These are phyloP conservation scores for Rosellinia necatrix DNA, from an alignment of 2,329 filamentous ascomycete species.

Conservation along the genomic window DNA sequence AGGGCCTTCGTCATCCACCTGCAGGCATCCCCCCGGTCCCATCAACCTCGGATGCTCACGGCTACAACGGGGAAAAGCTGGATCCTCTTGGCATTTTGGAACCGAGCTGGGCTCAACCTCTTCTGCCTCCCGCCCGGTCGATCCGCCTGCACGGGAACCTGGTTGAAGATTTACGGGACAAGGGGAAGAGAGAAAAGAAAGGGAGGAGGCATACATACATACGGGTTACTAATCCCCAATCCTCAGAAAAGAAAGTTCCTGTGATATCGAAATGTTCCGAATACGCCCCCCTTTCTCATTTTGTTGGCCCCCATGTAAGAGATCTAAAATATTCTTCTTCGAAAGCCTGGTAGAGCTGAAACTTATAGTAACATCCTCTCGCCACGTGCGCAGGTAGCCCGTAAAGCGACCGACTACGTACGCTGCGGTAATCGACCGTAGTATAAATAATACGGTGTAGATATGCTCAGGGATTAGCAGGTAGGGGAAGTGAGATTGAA, in stretches of 20 bases:
- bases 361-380: conserved; percentile 5
- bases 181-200: neutral
- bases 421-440: neutral
- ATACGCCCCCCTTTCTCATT: too few relatives aligned
- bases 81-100: conserved; percentile 23
- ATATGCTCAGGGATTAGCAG: neutral
- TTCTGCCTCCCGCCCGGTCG: neutral
- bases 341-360: too few relatives aligned
- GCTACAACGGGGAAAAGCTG: conserved; percentile 21
- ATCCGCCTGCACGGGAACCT: conserved; percentile 19
- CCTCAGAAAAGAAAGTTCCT: neutral
- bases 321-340: too few relatives aligned
- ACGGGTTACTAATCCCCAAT: neutral
- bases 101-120: neutral
- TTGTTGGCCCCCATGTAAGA: too few relatives aligned
- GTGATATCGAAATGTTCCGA: neutral
- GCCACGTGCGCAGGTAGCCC: conserved; percentile 11
- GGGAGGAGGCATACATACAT: neutral
- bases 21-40: conserved; percentile 21
- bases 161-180: neutral
- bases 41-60: conserved; percentile 23
- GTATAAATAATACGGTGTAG: neutral
- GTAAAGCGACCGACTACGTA: neutral
- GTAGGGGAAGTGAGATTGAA: neutral
- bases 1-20: conserved; percentile 27